These are phyloP conservation scores for Tricholomella constricta DNA, from an alignment of 768 basidiomycete species.

Conservation along the genomic window DNA sequence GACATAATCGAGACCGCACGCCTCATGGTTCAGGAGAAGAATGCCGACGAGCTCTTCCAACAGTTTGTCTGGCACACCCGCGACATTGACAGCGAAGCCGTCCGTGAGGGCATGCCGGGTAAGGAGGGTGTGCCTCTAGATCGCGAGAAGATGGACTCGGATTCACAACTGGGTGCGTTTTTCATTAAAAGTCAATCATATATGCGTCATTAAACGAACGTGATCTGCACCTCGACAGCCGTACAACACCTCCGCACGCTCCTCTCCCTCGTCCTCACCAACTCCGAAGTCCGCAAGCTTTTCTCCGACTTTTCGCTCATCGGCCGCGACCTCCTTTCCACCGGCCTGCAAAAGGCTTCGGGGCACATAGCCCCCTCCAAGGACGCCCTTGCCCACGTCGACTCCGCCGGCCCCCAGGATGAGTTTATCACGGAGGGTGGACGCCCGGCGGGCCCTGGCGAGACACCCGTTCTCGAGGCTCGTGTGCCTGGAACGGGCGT, in stretches of 20 bases:
- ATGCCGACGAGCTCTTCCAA: conserved; percentile 89
- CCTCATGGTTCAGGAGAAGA: conserved; percentile 79
- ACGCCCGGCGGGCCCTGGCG: conserved; percentile 27
- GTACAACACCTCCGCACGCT: conserved; percentile 87
- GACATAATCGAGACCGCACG: conserved; percentile 79
- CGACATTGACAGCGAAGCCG: conserved; percentile 39
- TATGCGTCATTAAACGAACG: background rate
- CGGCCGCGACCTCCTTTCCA: conserved; percentile 83
- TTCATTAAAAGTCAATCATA: background rate
- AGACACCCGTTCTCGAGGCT: conserved; percentile 37
- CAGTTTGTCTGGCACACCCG: conserved; percentile 85
- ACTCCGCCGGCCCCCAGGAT: conserved; percentile 69
- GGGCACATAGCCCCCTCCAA: conserved; percentile 65
- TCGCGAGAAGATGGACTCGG: conserved; percentile 53
- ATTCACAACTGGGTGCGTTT: conserved; percentile 60
- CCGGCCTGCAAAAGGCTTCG: conserved; percentile 70
- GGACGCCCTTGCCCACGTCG: conserved; percentile 61
- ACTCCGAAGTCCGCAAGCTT: conserved; percentile 91
- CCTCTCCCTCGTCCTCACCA: conserved; percentile 84
- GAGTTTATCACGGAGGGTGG: conserved; percentile 60
- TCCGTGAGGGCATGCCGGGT: conserved; percentile 19
- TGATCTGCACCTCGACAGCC: conserved; percentile 42
- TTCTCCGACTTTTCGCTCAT: conserved; percentile 76
- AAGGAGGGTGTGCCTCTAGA: conserved; percentile 45
- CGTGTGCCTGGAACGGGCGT: conserved; percentile 33